These are phyloP conservation scores for Picea engelmannii DNA, from an alignment of 83 land plant species.

Conservation along the genomic window DNA sequence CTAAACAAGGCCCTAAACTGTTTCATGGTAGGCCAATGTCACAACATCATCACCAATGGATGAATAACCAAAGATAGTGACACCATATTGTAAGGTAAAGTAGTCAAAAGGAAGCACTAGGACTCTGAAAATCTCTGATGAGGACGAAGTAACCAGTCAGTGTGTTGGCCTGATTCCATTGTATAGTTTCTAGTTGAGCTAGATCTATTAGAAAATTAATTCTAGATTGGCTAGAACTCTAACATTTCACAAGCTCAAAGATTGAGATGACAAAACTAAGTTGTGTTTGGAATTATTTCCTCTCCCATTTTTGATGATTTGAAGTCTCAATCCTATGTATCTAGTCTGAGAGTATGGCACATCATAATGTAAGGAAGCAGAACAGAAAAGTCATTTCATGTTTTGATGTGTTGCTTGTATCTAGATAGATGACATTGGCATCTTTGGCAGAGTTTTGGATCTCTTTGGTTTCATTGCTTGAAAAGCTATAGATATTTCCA, in stretches of 20 bases:
- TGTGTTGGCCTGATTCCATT: no score
- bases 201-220: slow-evolving; percentile 3
- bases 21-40: slow-evolving; percentile 23
- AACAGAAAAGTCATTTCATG: neutral
- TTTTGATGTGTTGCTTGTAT: slow-evolving; percentile 1
- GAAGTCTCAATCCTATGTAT: neutral
- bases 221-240: neutral
- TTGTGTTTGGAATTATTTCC: neutral
- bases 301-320: slow-evolving; percentile 5
- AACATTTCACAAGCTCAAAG: neutral
- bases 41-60: slow-evolving; percentile 37
- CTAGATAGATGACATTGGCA: neutral
- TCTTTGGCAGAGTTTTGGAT: neutral
- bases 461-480: neutral
- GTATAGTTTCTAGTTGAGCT: neutral
- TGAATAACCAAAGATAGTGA: slow-evolving; percentile 35
- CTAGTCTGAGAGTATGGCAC: neutral
- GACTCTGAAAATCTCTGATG: neutral
- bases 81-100: neutral
- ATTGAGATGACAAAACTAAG: neutral
- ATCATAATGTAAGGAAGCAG: neutral
- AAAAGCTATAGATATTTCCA: neutral
- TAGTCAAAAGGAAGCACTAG: neutral
- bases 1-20: slow-evolving; percentile 41
- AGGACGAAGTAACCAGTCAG: neutral